Evolutionary conservation across 2,329 filamentous ascomycete genomes (phyloP).

Genomic region (Ilyonectria destructans): DNA sequence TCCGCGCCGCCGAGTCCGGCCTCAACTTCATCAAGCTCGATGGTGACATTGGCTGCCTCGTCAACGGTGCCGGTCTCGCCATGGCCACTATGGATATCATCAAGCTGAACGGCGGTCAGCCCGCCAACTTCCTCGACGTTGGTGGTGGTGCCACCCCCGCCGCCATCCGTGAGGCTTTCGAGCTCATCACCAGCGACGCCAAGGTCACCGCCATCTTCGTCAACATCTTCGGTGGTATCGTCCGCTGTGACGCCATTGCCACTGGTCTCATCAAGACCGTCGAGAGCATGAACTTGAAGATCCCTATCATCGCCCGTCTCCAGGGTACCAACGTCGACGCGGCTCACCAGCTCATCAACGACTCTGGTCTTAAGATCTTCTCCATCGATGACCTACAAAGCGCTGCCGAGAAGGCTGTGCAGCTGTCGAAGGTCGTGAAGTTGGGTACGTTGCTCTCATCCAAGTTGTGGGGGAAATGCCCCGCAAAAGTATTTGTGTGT

Average conservation of each 20-base stretch:
- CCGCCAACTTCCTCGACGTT: conserved; percentile 99
- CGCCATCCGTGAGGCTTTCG: conserved; percentile 97
- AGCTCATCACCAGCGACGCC: conserved; percentile 97
- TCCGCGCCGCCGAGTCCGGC: conserved; percentile 93
- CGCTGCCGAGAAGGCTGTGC: conserved; percentile 97
- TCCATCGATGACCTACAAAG: conserved; percentile 98
- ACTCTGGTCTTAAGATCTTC: conserved; percentile 99
- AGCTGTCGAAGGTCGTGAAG: conserved; percentile 99
- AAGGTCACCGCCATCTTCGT: conserved; percentile 99
- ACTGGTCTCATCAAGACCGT: conserved; percentile 96
- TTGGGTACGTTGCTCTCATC: conserved; percentile 77
- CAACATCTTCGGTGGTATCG: conserved; percentile 99
- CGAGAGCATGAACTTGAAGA: conserved; percentile 94
- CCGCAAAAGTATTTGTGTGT: background rate
- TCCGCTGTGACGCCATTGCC: conserved; percentile 97
- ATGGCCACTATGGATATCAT: conserved; percentile 99
- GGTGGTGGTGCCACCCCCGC: conserved; percentile 97
- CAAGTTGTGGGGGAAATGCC: background rate
- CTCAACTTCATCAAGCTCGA: conserved; percentile 99
- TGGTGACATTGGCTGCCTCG: conserved; percentile 98
- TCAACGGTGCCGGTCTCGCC: conserved; percentile 98
- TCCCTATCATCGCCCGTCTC: conserved; percentile 95
- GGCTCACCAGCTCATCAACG: conserved; percentile 94
- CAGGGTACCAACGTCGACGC: conserved; percentile 99
- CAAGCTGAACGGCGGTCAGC: conserved; percentile 97